Evolutionary conservation across 78 protist genomes (phyloP).

Genomic region (Tieghemostelium lacteum): DNA sequence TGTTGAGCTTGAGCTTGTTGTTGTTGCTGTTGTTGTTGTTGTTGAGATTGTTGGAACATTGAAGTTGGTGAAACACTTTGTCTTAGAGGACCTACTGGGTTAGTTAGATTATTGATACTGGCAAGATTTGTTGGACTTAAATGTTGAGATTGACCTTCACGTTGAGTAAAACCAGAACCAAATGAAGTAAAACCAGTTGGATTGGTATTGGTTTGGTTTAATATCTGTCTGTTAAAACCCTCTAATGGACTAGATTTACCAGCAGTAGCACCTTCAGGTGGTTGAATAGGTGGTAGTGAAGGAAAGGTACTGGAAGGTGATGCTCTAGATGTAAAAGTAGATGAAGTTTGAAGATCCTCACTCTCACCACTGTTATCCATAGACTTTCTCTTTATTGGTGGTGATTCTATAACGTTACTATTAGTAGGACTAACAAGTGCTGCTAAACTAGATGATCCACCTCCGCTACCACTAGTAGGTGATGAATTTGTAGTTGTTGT

Average conservation of each 20-base stretch:
- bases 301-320: not conserved
- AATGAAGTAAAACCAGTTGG: not conserved
- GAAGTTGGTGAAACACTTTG: not conserved
- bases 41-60: not conserved
- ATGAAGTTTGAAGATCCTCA: not conserved
- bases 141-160: not conserved
- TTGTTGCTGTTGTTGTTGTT: conserved; percentile 69
- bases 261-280: not conserved
- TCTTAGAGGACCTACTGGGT: conserved; percentile 1
- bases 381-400: not conserved
- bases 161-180: not conserved
- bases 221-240: not conserved
- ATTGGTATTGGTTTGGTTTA: not conserved
- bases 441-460: conserved; percentile 13
- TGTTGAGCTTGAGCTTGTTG: not conserved
- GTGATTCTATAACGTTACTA: not conserved
- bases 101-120: conserved; percentile 45
- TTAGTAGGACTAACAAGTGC: conserved; percentile 8
- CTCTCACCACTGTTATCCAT: not conserved
- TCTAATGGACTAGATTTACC: not conserved
- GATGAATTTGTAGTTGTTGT: not conserved
- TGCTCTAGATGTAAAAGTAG: not conserved
- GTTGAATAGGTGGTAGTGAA: not conserved
- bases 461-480: not conserved
- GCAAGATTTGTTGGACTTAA: conserved; percentile 19